A percentile compares a stretch with the other conserved stretches of the same genome.
Conservation (phyloP, 1,284 basidiomycete species). For the Neolentinus lepideus region DNA sequence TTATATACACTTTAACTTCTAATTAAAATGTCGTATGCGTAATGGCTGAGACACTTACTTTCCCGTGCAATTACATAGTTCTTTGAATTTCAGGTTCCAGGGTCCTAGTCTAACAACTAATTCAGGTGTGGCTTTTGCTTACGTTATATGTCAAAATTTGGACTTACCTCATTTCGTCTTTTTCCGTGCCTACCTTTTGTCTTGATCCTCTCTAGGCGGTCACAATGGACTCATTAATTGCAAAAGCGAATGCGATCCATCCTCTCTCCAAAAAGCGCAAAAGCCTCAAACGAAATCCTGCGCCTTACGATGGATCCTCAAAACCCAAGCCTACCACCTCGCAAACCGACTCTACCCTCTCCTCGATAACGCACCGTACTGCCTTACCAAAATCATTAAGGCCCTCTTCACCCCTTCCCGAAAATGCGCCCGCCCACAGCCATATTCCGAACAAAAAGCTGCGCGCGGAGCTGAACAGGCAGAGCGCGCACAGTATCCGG, state of each 20-base stretch:
- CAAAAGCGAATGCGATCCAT: slow-evolving; percentile 57
- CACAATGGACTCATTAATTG: slow-evolving; percentile 66
- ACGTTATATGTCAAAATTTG: too few relatives aligned
- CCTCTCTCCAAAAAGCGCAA: slow-evolving; percentile 38
- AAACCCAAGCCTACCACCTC: slow-evolving; percentile 12
- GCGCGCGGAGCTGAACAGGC: slow-evolving; percentile 56
- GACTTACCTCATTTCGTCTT: too few relatives aligned
- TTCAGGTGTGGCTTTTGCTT: too few relatives aligned
- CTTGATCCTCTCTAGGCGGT: too few relatives aligned
- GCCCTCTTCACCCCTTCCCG: slow-evolving; percentile 31
- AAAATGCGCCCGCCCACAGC: slow-evolving; percentile 36
- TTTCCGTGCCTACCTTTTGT: too few relatives aligned
- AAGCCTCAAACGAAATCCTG: not conserved
- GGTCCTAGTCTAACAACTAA: too few relatives aligned
- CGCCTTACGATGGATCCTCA: slow-evolving; percentile 8
- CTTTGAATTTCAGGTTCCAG: too few relatives aligned
- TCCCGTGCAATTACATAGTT: too few relatives aligned
- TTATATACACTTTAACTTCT: too few relatives aligned
- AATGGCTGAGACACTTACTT: too few relatives aligned
- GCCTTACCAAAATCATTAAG: slow-evolving; percentile 55
- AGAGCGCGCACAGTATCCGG: slow-evolving; percentile 48
- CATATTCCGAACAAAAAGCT: slow-evolving; percentile 77
- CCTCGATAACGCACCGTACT: slow-evolving; percentile 52
- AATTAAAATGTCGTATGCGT: too few relatives aligned
- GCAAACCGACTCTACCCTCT: slow-evolving; percentile 43